Conservation (phyloP, 352 stramenopile species). For the Pythium guiyangense region DNA sequence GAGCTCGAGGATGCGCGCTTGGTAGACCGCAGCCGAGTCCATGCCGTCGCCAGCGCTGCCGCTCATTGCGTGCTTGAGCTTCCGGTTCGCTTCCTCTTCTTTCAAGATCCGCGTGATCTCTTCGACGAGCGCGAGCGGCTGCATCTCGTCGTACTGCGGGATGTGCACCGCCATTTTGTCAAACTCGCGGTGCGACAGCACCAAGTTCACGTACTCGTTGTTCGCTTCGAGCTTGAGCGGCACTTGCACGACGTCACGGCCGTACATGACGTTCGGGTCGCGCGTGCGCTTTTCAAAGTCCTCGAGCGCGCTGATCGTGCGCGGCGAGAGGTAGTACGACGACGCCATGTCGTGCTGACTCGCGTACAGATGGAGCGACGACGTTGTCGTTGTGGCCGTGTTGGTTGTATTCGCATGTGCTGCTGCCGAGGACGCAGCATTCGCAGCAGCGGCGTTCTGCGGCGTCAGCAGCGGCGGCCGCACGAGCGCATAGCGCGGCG, state of each 20-base stretch:
- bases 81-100: slow-evolving; percentile 35
- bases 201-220: slow-evolving; percentile 61
- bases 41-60: slow-evolving; percentile 3
- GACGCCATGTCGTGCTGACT: slow-evolving; percentile 7
- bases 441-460: slow-evolving; percentile 4
- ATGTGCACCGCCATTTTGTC: slow-evolving; percentile 72
- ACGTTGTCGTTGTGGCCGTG: not conserved
- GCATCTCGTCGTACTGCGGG: slow-evolving; percentile 59
- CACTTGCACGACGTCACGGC: slow-evolving; percentile 73
- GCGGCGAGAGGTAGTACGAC: slow-evolving; percentile 20
- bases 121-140: slow-evolving; percentile 45
- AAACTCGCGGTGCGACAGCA: slow-evolving; percentile 76
- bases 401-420: too few species aligned
- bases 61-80: slow-evolving; percentile 18
- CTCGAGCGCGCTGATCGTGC: slow-evolving; percentile 24
- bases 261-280: slow-evolving; percentile 48
- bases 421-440: not conserved
- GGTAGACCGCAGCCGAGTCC: slow-evolving; percentile 43
- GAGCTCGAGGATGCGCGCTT: slow-evolving; percentile 53
- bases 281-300: slow-evolving; percentile 15
- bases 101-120: slow-evolving; percentile 54
- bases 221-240: slow-evolving; percentile 39
- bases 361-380: slow-evolving; percentile 7
- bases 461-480: slow-evolving; percentile 11
- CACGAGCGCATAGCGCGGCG: slow-evolving; percentile 12